Conservation (phyloP, 1,284 basidiomycete species). For the Fistulinella cinereoalba region DNA sequence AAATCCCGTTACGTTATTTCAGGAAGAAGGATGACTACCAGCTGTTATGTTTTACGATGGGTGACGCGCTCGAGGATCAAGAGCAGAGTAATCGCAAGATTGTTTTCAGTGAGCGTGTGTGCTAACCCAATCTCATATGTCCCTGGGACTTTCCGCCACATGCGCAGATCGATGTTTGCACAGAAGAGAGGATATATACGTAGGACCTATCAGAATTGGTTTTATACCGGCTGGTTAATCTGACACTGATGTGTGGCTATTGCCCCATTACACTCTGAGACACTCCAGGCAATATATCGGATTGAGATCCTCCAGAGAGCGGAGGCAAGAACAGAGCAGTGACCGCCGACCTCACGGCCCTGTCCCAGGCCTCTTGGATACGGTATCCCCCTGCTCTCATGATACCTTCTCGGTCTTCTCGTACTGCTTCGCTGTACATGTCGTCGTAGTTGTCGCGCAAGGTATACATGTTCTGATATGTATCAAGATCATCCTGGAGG, state of each 20-base stretch:
- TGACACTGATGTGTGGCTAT: background rate
- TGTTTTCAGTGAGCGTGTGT: slow-evolving; percentile 46
- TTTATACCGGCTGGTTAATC: slow-evolving; percentile 3
- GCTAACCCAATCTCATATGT: slow-evolving; percentile 12
- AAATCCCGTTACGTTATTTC: background rate
- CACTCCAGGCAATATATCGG: slow-evolving; percentile 1
- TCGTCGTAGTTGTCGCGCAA: slow-evolving; percentile 63
- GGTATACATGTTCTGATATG: slow-evolving; percentile 66
- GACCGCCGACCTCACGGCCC: slow-evolving; percentile 75
- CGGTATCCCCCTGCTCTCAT: slow-evolving; percentile 84
- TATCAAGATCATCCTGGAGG: slow-evolving; percentile 70
- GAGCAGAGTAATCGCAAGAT: slow-evolving; percentile 50
- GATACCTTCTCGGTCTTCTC: slow-evolving; percentile 74
- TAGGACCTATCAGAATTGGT: no score
- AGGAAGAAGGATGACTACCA: slow-evolving; percentile 57
- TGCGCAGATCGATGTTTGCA: no score
- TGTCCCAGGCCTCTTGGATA: slow-evolving; percentile 83
- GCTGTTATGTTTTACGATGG: slow-evolving; percentile 69
- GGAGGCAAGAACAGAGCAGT: slow-evolving; percentile 66
- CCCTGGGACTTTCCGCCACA: no score
- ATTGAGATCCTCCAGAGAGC: slow-evolving; percentile 29
- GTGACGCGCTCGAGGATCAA: slow-evolving; percentile 48
- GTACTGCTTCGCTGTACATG: slow-evolving; percentile 68
- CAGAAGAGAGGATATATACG: no score
- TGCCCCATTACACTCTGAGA: slow-evolving; percentile 2